Percentiles rank a stretch among this genome's conserved stretches.
These are phyloP conservation scores for Sporormia fimetaria DNA, from an alignment of 495 filamentous ascomycete species.

Conservation along the genomic window DNA sequence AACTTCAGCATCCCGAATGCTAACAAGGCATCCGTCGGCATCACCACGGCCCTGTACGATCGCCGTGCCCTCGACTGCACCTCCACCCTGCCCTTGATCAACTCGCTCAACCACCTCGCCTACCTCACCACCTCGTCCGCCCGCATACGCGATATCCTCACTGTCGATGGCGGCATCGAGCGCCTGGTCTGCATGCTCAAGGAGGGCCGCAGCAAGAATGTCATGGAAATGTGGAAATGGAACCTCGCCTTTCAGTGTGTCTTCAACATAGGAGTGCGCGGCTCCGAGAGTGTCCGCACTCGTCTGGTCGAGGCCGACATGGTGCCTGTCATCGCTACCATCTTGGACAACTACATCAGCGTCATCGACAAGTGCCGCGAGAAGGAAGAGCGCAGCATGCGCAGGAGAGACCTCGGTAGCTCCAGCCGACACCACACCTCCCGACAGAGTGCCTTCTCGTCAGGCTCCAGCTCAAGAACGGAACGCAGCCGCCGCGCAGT, in stretches of 20 bases:
- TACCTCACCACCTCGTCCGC: conserved; percentile 98
- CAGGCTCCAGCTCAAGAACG: conserved; percentile 21
- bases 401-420: conserved; percentile 34
- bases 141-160: conserved; percentile 92
- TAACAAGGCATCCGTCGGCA: conserved; percentile 98
- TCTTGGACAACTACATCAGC: conserved; percentile 95
- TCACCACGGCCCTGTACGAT: conserved; percentile 96
- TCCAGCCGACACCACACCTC: conserved; percentile 27
- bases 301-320: conserved; percentile 96
- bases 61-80: conserved; percentile 95
- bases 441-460: conserved; percentile 27
- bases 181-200: conserved; percentile 93
- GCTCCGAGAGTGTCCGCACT: conserved; percentile 84
- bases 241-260: conserved; percentile 97
- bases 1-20: conserved; percentile 99
- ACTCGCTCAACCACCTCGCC: conserved; percentile 94
- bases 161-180: conserved; percentile 96
- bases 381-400: conserved; percentile 58
- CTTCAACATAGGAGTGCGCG: conserved; percentile 94
- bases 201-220: conserved; percentile 84
- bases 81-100: conserved; percentile 91
- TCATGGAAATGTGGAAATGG: conserved; percentile 99
- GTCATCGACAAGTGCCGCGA: conserved; percentile 84
- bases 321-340: conserved; percentile 98
- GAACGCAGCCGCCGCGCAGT: conserved; percentile 46